phyloP scores from a whole-genome alignment of 208 protist genomes.

The Acanthamoeba royreba region DNA sequence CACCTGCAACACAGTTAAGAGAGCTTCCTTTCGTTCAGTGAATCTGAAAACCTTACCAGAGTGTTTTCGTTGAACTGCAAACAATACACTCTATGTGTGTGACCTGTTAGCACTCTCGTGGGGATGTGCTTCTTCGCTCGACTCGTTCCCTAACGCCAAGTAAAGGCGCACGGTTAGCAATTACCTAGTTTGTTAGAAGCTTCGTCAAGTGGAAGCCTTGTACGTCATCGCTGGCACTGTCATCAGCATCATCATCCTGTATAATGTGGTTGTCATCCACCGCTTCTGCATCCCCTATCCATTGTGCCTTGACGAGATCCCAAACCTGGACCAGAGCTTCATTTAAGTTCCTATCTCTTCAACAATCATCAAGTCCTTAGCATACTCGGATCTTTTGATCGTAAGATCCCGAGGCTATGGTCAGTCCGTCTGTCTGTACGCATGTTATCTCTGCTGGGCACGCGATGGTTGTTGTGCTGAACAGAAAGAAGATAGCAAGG shows the following conservation, averaged over 20 bases:
- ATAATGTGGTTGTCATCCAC: not conserved
- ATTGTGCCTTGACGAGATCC: not conserved
- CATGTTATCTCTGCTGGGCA: not conserved
- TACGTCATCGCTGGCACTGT: not conserved
- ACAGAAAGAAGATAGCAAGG: not conserved
- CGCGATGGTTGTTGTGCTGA: not conserved
- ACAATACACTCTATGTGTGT: constrained; percentile 4
- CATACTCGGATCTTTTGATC: not conserved
- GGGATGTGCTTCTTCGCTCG: not conserved
- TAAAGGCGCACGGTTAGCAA: no score
- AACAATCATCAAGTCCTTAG: not conserved
- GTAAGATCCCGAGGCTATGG: constrained; percentile 17
- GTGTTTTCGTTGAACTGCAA: not conserved
- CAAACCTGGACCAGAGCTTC: not conserved
- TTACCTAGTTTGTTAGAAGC: not conserved
- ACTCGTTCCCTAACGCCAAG: not conserved
- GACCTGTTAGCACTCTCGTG: not conserved
- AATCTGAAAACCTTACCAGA: not conserved
- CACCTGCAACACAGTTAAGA: not conserved
- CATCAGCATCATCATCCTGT: not conserved
- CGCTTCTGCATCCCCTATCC: not conserved
- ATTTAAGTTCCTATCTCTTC: not conserved
- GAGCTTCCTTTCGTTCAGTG: not conserved
- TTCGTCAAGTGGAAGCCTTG: not conserved
- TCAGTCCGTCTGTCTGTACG: not conserved